Conservation (phyloP, 768 basidiomycete genomes). For the Xanthoconium purpureum region DNA sequence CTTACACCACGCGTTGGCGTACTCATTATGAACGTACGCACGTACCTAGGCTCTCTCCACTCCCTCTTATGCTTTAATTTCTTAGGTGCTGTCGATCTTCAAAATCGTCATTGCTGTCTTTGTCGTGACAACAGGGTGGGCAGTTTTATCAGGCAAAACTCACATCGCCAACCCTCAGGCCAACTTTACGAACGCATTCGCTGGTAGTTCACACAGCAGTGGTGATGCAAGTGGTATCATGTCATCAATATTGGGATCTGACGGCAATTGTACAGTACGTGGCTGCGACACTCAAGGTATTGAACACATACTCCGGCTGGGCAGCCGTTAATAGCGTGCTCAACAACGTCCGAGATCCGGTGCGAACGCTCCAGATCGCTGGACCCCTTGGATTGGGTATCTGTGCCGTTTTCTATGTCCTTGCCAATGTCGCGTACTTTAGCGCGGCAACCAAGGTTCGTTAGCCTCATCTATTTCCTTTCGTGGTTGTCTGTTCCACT, state of each 20-base stretch:
- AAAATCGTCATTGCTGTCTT: slow-evolving; percentile 55
- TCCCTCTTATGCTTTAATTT: slow-evolving; percentile 7
- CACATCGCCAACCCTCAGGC: slow-evolving; percentile 50
- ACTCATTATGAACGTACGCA: slow-evolving; percentile 49
- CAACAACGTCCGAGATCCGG: slow-evolving; percentile 47
- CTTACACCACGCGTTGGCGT: slow-evolving; percentile 48
- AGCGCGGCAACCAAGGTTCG: slow-evolving; percentile 31
- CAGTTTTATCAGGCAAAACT: slow-evolving; percentile 58
- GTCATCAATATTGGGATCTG: background rate
- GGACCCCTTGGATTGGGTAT: slow-evolving; percentile 56
- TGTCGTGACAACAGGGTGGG: slow-evolving; percentile 56
- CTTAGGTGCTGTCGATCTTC: slow-evolving; percentile 46
- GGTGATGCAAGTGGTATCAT: slow-evolving; percentile 37
- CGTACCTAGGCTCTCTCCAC: background rate
- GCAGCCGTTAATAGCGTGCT: slow-evolving; percentile 54
- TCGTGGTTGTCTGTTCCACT: background rate
- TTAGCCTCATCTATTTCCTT: background rate
- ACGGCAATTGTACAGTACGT: slow-evolving; percentile 43
- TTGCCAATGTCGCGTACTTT: slow-evolving; percentile 59
- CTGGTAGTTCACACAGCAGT: slow-evolving; percentile 50
- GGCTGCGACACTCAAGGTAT: slow-evolving; percentile 58
- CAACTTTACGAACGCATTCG: slow-evolving; percentile 58
- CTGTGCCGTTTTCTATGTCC: slow-evolving; percentile 48
- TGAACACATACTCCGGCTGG: slow-evolving; percentile 50
- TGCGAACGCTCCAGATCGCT: slow-evolving; percentile 59